Base-by-base conservation (phyloP, 257 asterid species). In the Leonotis leonurus region DNA sequence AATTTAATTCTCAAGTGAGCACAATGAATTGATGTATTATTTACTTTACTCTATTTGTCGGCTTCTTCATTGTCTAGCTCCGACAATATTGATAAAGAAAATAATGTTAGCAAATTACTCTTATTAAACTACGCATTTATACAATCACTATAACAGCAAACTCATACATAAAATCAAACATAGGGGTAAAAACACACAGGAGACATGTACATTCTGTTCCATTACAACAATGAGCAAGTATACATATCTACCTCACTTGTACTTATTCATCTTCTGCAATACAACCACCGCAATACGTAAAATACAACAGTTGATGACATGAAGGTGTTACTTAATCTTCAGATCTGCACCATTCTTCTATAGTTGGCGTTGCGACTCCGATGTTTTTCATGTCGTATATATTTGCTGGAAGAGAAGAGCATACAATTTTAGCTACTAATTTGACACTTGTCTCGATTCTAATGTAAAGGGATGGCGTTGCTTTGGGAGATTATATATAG, bases 301-400 rank as follows among this genome's bases (percentile, higher is more conserved):
- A n/a, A 6, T 30, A 4, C 35, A 2, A 2, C 35, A 5, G 35
- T 43, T 21, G 20, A 65, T 16, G 33, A 29, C 41, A 33, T 0
- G 39, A 33, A 48, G 40, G 33, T 30, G 29, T 54, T 35, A 20
- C 0, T 59, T 50, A 75, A 56, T 24, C 30, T n/a, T 56, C 65
- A 8, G 72, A 62, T 43, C 39, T 40, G 54, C 80, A 74, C 97
- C 97, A 89, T 73, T 86, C 92, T 50, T 78, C 82, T 11, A 89
- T 78, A 4, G 91, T 77, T 51, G 81, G 86, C 1, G 85, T 75
- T 6, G 65, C 76, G 40, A 86, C 95, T 16, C 95, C 95, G 25
- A 89, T 68, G 61, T 89, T 86, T 27, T 51, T 72, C 94, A 86
- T 86, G 79, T 89, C 94, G 26, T 53, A 25, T 22, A 84, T 62